Base-by-base conservation (phyloP, 306 rosid genomes). In the Quercus suber region DNA sequence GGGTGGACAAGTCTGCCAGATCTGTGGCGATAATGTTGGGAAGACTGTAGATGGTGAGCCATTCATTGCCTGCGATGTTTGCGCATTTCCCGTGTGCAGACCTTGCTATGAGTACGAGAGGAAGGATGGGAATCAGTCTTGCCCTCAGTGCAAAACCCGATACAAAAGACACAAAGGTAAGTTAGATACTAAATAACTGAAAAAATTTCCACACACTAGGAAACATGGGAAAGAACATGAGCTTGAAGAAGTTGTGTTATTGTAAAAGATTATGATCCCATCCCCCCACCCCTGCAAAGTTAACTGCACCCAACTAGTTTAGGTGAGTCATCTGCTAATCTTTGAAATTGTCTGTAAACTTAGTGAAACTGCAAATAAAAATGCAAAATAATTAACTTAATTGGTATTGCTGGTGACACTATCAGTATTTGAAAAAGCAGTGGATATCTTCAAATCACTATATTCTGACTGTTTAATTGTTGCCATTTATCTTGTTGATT, bases 41-140 rank as follows among this genome's bases (percentile, higher is more conserved):
- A 91, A 74, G 86, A 82, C 91, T 19, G 87, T 82, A 31, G 85
- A 87, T 49, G 95, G 95, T 1, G 90, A 91, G 12, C 89, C 89
- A 9, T 94, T 94, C 78, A 80, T 77, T 76, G 99, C 99, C 17
- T 94, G 99, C 58, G 78, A 84, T 49, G 91, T 89, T 33, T 94
- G 99, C 52, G 87, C 95, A 17, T 94, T 94, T 77, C 99, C 99
- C 51, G 99, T 94, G 17, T 94, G 99, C 84, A 82, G 99, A 81
- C 89, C 97, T 0, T 94, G 99, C 83, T 94, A 94, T 76, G 99
- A 94, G 85, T 94, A 94, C 43, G 99, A 94, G 83, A 87, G 99
- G 88, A 94, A 94, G 86, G 97, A 94, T 84, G 99, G 99, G 65
- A 94, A 91, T 73, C 94, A 91, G 84, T 92, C 99, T 70, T 94